Evolutionary conservation across 202 grass and related monocot genomes (phyloP), one percentile per base, ranked within the genome.

Genomic region (Saccharum hybrid): DNA sequence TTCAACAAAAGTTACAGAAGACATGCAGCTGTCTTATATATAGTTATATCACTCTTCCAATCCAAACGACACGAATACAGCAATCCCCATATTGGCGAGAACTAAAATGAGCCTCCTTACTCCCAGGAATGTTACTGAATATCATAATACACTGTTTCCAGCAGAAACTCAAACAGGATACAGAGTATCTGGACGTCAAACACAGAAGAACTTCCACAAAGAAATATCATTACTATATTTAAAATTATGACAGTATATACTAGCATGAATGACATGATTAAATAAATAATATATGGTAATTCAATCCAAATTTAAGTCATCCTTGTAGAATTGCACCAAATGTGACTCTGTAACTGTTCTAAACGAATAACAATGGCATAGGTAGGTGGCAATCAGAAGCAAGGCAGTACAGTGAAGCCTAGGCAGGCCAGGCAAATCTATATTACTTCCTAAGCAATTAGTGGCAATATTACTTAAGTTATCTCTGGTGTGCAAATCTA

Each of bases 291-390:
- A n/a, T 71, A 43, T 78, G 63, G 51, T 23, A 64, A 5, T 3
- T 82, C 34, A 16, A 82, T 71, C 49, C 49, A 78, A 41, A 68
- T 36, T 66, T 19, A 82, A 82, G 9, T 16, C 22, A 10, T 60
- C n/a, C 4, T 60, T n/a, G 56, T 67, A 57, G 36, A 74, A 19
- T 60, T 73, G 38, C 19, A 75, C 6, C 43, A 74, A 74, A 12
- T 21, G 16, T 30, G 13, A 19, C 54, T 60, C 56, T 23, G 0
- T 42, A n/a, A 22, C 54, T 22, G 56, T 59, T 59, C 8, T 59
- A 59, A 22, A 22, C 39, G 39, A 40, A 40, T 40, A 40, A 40
- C 48, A 0, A 51, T 51, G 48, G 48, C 13, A 51, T 59, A 71
- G 40, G 11, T 28, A 71, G 43, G 43, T 51, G 46, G 70, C 43